Evolutionary conservation across 192 early-diverging fungal species (phyloP), one percentile per base, ranked within the genome.

Genomic region (Podila clonocystis): DNA sequence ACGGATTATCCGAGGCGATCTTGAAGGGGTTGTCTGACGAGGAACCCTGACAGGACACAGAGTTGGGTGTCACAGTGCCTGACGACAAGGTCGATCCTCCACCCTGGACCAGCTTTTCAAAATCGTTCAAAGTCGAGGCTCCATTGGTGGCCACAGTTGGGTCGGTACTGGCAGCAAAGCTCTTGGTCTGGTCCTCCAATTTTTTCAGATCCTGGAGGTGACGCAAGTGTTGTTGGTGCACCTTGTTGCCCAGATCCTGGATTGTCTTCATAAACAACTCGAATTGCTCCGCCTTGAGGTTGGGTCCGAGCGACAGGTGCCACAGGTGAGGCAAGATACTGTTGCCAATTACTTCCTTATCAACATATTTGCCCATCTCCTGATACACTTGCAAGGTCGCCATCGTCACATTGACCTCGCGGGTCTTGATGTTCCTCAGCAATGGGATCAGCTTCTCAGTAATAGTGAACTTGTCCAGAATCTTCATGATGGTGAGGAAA

Each of bases 291-390:
- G 90, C 64, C 28, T 88, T 91, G n/a, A 97, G 77, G 31, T 90
- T 74, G 0, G 87, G 90, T 7, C 94, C 94, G 49, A 95, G 86
- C 33, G 87, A 75, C 73, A 95, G 82, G 17, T 84, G 82, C 95
- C 95, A 97, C 34, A 96, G 76, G 48, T 92, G 91, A 5, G 93
- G 93, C 58, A 97, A 62, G 20, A 97, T 86, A 61, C 93, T 92
- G 1, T 85, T 90, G 9, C 94, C 95, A 26, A 95, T 88, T 1
- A 89, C 71, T 30, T 92, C 91, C 62, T 91, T 92, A 36, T 97
- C 95, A 17, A 94, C 69, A 64, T 88, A 70, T 45, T 87, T 88
- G 3, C 93, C 91, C 75, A 93, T 85, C 28, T 97, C 92, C 59
- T 94, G 93, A 72, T 95, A 97, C 50, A 96, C 90, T 26, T 88